Conservation (phyloP, 257 asterid genomes). For the Cordia subcordata region DNA sequence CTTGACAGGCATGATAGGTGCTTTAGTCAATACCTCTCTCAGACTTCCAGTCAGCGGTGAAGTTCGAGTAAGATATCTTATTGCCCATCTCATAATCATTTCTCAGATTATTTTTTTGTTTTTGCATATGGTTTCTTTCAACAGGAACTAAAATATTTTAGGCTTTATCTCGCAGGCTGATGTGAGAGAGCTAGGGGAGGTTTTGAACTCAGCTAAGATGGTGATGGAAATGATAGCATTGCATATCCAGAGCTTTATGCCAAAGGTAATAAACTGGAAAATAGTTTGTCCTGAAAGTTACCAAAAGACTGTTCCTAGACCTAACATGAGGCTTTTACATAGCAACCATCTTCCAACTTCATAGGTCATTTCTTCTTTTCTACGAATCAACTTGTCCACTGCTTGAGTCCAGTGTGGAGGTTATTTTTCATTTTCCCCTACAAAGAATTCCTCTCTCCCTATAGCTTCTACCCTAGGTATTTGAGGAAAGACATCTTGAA, state of each 20-base stretch:
- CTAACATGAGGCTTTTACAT: background rate
- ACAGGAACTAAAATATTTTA: conserved; percentile 7
- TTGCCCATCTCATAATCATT: background rate
- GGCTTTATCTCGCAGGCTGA: conserved; percentile 31
- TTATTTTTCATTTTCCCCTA: no score
- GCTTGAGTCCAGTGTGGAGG: no score
- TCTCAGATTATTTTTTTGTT: background rate
- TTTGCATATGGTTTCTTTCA: conserved; percentile 1
- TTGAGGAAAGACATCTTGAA: no score
- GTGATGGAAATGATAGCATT: conserved; percentile 37
- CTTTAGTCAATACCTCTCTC: conserved; percentile 56
- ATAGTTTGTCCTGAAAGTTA: background rate
- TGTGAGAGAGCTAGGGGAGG: conserved; percentile 38
- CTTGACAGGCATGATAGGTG: conserved; percentile 39
- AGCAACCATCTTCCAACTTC: no score
- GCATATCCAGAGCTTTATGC: conserved; percentile 30
- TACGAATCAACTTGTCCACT: no score
- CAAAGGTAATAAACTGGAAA: conserved; percentile 32
- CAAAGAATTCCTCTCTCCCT: no score
- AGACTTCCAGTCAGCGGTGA: conserved; percentile 61
- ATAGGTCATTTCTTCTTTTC: no score
- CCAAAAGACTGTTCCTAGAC: background rate
- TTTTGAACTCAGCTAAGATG: conserved; percentile 42
- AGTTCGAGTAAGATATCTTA: conserved; percentile 39
- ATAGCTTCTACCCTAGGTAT: no score